phyloP scores from a whole-genome alignment of 306 rosid genomes.

The Lotus japonicus region DNA sequence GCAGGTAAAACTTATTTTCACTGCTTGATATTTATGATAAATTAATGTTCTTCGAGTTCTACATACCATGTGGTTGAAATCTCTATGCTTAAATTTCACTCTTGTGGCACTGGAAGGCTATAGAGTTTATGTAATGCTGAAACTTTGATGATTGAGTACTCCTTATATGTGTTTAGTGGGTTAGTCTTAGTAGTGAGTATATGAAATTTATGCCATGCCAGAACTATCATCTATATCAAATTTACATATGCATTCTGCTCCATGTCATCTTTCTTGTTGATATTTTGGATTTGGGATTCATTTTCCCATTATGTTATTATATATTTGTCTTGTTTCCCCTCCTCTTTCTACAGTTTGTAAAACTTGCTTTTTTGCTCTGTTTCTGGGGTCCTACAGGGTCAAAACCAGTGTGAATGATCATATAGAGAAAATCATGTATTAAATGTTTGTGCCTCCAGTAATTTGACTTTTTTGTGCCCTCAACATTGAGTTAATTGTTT shows the following conservation, averaged over 20 bases:
- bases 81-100: slow-evolving; percentile 1
- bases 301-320: slow-evolving; percentile 11
- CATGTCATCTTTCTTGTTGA: neutral
- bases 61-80: neutral
- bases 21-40: neutral
- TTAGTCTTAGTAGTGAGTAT: neutral
- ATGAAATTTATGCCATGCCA: slow-evolving; percentile 8
- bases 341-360: neutral
- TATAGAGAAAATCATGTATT: neutral
- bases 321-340: neutral
- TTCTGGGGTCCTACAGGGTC: neutral
- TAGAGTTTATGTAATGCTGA: neutral
- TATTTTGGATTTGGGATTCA: neutral
- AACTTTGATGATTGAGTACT: neutral
- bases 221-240: neutral
- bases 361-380: neutral
- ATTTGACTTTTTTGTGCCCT: neutral
- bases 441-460: neutral
- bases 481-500: slow-evolving; percentile 5
- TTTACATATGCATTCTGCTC: neutral
- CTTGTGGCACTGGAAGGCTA: neutral
- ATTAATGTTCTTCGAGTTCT: slow-evolving; percentile 11
- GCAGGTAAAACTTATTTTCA: slow-evolving; percentile 40
- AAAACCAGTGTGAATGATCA: neutral
- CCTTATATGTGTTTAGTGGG: neutral